These are phyloP conservation scores for Brassica nigra DNA, from an alignment of 345 rosid genomes.

Conservation along the genomic window DNA sequence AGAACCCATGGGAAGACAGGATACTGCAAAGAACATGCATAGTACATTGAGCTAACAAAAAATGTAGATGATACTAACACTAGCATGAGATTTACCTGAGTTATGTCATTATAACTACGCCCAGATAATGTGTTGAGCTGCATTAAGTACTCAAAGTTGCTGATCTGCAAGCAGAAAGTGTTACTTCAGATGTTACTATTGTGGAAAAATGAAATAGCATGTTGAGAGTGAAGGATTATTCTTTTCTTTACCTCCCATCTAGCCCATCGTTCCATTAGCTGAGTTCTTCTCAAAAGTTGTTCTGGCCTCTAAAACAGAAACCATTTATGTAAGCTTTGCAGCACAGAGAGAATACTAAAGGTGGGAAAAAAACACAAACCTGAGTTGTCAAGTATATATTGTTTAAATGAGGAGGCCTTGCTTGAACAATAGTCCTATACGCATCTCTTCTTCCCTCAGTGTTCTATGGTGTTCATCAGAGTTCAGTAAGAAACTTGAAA, in stretches of 20 bases:
- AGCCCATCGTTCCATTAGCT: conserved; percentile 93
- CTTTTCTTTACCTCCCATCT: conserved; percentile 81
- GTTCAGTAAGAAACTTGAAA: conserved; percentile 5
- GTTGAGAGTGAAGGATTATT: conserved; percentile 20
- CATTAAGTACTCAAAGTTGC: conserved; percentile 97
- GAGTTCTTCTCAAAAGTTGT: conserved; percentile 81
- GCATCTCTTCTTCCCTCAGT: conserved; percentile 81
- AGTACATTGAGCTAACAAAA: not conserved
- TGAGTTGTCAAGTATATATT: conserved; percentile 82
- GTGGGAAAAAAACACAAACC: conserved; percentile 47
- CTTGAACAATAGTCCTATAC: conserved; percentile 82
- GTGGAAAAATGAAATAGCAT: not conserved
- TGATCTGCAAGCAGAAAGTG: conserved; percentile 62
- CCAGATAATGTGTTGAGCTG: conserved; percentile 94
- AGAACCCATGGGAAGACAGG: conserved; percentile 98
- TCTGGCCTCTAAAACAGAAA: conserved; percentile 69
- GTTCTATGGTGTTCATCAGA: conserved; percentile 49
- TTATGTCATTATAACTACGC: conserved; percentile 94
- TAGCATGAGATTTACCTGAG: conserved; percentile 60
- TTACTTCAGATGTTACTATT: conserved; percentile 23
- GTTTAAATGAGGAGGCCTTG: conserved; percentile 77
- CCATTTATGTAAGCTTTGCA: conserved; percentile 29
- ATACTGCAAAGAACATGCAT: conserved; percentile 63
- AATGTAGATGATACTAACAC: not conserved
- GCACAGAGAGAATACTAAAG: not conserved